Evolutionary conservation across 1,139 yeast genomes (phyloP).

Genomic region (Scheffersomyces titani): DNA sequence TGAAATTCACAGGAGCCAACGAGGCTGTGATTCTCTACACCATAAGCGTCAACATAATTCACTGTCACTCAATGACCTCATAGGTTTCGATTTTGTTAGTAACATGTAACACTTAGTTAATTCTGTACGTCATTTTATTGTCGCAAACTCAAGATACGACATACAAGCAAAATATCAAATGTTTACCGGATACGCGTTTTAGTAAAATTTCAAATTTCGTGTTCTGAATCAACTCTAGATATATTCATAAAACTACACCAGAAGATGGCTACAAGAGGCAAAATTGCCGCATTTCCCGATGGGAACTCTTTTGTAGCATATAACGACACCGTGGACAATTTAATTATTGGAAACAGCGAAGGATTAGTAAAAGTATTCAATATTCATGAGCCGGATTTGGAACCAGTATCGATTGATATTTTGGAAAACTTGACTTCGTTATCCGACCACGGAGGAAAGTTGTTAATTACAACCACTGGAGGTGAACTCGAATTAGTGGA

Average conservation of each 20-base stretch:
- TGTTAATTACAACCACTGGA: conserved; percentile 32
- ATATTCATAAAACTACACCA: not conserved
- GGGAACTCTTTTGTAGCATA: conserved; percentile 48
- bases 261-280: conserved; percentile 14
- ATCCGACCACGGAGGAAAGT: conserved; percentile 20
- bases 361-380: conserved; percentile 56
- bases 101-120: not conserved
- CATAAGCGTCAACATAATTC: not conserved
- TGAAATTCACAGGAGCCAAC: not conserved
- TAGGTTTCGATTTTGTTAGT: not conserved
- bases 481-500: conserved; percentile 38
- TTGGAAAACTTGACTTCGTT: conserved; percentile 42
- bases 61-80: not conserved
- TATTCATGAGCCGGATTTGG: conserved; percentile 46
- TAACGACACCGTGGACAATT: conserved; percentile 30
- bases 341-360: conserved; percentile 52
- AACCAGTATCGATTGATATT: conserved; percentile 57
- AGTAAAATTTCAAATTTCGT: not conserved
- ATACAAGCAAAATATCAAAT: not conserved
- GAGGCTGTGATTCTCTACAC: not conserved
- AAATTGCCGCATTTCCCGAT: conserved; percentile 44
- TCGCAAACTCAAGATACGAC: not conserved
- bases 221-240: not conserved
- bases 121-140: not conserved
- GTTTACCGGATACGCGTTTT: not conserved